Evolutionary conservation across 495 filamentous ascomycete species (phyloP).

Genomic region (Aspergillus haitiensis): DNA sequence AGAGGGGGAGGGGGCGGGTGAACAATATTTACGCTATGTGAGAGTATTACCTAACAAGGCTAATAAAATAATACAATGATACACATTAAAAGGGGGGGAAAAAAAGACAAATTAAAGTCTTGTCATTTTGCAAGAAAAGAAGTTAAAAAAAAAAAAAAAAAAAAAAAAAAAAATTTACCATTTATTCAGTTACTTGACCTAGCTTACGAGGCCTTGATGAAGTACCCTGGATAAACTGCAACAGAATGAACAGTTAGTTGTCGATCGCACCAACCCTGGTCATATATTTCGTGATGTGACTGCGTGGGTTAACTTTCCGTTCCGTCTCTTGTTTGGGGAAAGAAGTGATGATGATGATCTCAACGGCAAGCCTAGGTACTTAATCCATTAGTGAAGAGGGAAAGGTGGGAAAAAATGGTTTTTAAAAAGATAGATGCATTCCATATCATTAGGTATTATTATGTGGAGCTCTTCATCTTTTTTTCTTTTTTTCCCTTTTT

Average conservation of each 20-base stretch:
- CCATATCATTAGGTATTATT: background rate
- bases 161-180: too few relatives aligned
- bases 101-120: background rate
- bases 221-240: slow-evolving; percentile 5
- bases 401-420: background rate
- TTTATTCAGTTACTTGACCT: background rate
- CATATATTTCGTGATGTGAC: slow-evolving; percentile 1
- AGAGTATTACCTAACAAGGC: too few relatives aligned
- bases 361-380: too few relatives aligned
- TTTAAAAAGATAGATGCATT: background rate
- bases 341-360: background rate
- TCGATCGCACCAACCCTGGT: slow-evolving; percentile 16
- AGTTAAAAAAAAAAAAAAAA: too few relatives aligned
- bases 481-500: too few relatives aligned
- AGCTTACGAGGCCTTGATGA: background rate
- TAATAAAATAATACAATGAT: background rate
- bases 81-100: background rate
- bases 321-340: background rate
- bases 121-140: too few relatives aligned
- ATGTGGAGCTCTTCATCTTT: too few relatives aligned
- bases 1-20: too few relatives aligned
- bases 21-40: too few relatives aligned
- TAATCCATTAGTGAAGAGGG: background rate
- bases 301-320: background rate
- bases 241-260: slow-evolving; percentile 12